phyloP scores from a whole-genome alignment of 2,329 filamentous ascomycete species.

The Botrytis squamosa region DNA sequence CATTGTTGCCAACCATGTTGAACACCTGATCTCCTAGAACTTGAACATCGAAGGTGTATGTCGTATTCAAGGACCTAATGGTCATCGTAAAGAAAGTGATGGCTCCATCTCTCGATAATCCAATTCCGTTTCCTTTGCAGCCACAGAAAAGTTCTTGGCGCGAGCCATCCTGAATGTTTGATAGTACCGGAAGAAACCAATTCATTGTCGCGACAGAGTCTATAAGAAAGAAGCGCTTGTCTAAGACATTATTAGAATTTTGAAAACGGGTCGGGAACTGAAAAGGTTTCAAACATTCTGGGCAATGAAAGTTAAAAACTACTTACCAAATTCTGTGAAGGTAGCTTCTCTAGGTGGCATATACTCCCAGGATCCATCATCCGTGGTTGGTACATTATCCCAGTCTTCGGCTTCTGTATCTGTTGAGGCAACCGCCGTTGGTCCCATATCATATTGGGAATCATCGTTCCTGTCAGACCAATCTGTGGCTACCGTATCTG shows the following conservation, averaged over 20 bases:
- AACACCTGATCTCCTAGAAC: not conserved
- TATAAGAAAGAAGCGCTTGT: not conserved
- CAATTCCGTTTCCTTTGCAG: not conserved
- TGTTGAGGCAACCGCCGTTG: not conserved
- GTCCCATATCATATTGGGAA: not conserved
- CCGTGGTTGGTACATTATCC: not conserved
- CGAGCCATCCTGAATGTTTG: not conserved
- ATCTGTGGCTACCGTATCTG: not conserved
- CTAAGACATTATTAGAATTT: not conserved
- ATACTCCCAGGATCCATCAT: not conserved
- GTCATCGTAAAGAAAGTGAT: not conserved
- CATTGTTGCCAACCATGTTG: not conserved
- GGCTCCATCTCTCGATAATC: not conserved
- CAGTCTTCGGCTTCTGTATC: not conserved
- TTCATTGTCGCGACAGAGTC: not conserved
- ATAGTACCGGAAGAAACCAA: not conserved
- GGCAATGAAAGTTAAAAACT: not conserved
- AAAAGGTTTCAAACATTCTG: not conserved
- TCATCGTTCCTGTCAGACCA: not conserved
- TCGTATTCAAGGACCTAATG: not conserved
- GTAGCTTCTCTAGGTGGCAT: not conserved
- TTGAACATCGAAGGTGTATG: slow-evolving; percentile 1
- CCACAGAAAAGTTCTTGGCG: not conserved
- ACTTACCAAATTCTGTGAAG: not conserved
- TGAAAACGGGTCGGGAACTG: not conserved